Evolutionary conservation across 306 rosid genomes (phyloP), one percentile per base, ranked within the genome.

Genomic region (Vigna radiata): DNA sequence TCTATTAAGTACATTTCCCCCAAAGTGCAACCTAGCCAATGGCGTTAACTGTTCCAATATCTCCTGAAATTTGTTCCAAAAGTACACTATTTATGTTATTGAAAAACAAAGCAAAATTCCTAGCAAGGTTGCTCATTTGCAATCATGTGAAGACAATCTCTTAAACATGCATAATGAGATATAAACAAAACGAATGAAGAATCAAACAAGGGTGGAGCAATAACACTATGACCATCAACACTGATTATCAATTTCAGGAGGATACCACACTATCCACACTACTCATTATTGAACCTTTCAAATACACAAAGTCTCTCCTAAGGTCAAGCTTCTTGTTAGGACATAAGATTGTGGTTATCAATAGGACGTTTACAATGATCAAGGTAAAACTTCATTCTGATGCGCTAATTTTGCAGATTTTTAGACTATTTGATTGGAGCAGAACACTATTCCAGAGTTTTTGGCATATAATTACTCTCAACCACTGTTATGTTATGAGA

Each of bases 31-130:
- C 62, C 85, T 47, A 64, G 85, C 89, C 80, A 81, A 77, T 3
- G 92, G 89, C 6, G 96, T 88, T 70, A 95, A 85, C 90, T 92
- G 97, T 84, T 90, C 94, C 89, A 95, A 81, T 85, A 89, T 92
- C 84, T 89, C 97, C 99, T 95, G 93, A 23, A 84, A 76, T 78
- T 71, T 82, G 77, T 43, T 46, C 50, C 66, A 29, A 29, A 66
- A 71, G 73, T 67, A 84, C 18, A 72, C 46, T 29, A 43, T 25
- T 37, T 37, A 63, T 27, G 59, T 78, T 75, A 64, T 70, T 63
- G 37, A 73, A 62, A 37, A 55, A 65, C 37, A 65, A 75, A 61
- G 61, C 31, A 53, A 72, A 70, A 19, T 71, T 65, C 44, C 73
- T 21, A 66, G 73, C 81, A 75, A 49, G 29, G 58, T 76, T 54